A percentile compares a stretch with the other conserved stretches of the same genome.
These are phyloP conservation scores for Annulohypoxylon nitens DNA, from an alignment of 495 filamentous ascomycete genomes.

Conservation along the genomic window DNA sequence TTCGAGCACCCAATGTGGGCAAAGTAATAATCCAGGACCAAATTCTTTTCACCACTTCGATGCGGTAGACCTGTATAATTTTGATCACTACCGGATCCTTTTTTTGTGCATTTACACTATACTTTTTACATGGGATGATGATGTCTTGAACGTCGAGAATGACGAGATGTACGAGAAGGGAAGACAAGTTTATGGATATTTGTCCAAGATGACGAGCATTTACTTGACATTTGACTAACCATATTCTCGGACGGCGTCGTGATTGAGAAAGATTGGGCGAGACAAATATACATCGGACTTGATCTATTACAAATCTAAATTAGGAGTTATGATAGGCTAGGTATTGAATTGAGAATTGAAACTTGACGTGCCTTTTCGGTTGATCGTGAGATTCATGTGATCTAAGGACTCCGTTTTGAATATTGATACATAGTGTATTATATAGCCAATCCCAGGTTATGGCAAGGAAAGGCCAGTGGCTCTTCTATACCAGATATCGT, in stretches of 20 bases:
- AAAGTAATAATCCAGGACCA: constrained; percentile 26
- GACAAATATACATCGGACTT: constrained; percentile 33
- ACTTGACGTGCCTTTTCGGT: constrained; percentile 5
- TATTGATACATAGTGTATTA: constrained; percentile 6
- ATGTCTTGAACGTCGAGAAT: constrained; percentile 33
- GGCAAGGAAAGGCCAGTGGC: neutral
- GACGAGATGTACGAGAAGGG: constrained; percentile 44
- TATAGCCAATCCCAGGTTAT: neutral
- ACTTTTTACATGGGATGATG: constrained; percentile 28
- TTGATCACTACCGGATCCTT: constrained; percentile 25
- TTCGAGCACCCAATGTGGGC: constrained; percentile 28
- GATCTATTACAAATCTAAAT: constrained; percentile 34
- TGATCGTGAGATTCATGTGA: constrained; percentile 5
- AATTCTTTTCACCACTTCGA: constrained; percentile 21
- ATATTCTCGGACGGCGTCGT: constrained; percentile 36
- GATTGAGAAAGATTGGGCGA: constrained; percentile 30
- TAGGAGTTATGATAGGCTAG: constrained; percentile 45
- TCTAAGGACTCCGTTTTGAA: constrained; percentile 15
- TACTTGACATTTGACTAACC: constrained; percentile 25
- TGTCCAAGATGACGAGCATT: constrained; percentile 30
- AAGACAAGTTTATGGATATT: constrained; percentile 27
- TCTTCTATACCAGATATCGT: neutral
- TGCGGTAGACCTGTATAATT: constrained; percentile 43
- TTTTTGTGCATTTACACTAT: constrained; percentile 35
- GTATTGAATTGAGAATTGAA: constrained; percentile 32